These are phyloP conservation scores for Saturnispora bothae DNA, from an alignment of 805 yeast species.

Conservation along the genomic window DNA sequence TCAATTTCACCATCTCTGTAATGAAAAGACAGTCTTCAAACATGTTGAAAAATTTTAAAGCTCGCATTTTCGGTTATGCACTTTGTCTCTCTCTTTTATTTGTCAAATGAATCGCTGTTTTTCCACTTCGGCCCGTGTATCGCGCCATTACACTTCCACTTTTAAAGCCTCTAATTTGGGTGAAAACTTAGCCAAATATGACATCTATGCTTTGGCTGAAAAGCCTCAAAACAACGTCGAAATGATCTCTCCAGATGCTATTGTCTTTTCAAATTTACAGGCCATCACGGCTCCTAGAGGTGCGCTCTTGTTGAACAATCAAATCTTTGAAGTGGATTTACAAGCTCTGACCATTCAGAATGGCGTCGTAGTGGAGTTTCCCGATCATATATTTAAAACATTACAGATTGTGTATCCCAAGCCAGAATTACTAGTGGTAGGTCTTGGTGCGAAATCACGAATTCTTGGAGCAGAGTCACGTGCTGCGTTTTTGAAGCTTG, in stretches of 20 bases:
- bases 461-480: slow-evolving; percentile 50
- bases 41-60: too few species aligned
- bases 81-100: too few species aligned
- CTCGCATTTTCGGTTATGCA: too few species aligned
- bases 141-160: slow-evolving; percentile 18
- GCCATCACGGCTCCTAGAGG: slow-evolving; percentile 40
- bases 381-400: slow-evolving; percentile 34
- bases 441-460: slow-evolving; percentile 57
- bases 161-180: slow-evolving; percentile 28
- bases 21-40: too few species aligned
- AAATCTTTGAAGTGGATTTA: slow-evolving; percentile 51
- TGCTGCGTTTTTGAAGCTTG: slow-evolving; percentile 40
- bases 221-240: slow-evolving; percentile 43
- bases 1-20: slow-evolving; percentile 34
- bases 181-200: slow-evolving; percentile 31
- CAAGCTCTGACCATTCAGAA: slow-evolving; percentile 16
- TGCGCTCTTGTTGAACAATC: slow-evolving; percentile 42
- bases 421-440: slow-evolving; percentile 67
- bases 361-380: slow-evolving; percentile 34
- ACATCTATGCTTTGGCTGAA: slow-evolving; percentile 33
- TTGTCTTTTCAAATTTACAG: slow-evolving; percentile 44
- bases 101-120: too few species aligned
- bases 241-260: slow-evolving; percentile 43
- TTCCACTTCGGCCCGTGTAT: slow-evolving; percentile 1
- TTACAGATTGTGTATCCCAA: slow-evolving; percentile 55